A percentile compares a stretch with the other conserved stretches of the same genome.
Conservation (phyloP, 2,329 filamentous ascomycete species). For the Sarocladium kiliense region DNA sequence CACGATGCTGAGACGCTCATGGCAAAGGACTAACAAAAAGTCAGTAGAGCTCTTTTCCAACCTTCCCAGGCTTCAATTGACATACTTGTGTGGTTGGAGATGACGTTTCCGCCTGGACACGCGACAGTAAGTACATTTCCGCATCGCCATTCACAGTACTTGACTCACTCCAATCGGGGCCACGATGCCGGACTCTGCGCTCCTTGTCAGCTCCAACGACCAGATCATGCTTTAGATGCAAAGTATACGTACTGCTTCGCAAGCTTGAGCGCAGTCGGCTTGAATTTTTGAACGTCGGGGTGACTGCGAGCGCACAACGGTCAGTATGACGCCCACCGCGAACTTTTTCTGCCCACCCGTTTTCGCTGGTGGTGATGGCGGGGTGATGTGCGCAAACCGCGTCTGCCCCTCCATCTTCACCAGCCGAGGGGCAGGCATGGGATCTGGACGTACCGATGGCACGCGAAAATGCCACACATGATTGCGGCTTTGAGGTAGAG, state of each 20-base stretch:
- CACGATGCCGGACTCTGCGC: slow-evolving; percentile 82
- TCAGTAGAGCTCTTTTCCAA: background rate
- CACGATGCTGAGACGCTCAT: slow-evolving; percentile 96
- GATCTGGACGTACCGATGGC: slow-evolving; percentile 65
- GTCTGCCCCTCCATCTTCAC: slow-evolving; percentile 23
- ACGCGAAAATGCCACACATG: slow-evolving; percentile 98
- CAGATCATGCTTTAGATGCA: background rate
- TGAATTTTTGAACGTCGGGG: slow-evolving; percentile 93
- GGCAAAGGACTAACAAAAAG: slow-evolving; percentile 69
- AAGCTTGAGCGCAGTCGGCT: slow-evolving; percentile 88
- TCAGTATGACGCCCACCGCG: slow-evolving; percentile 15
- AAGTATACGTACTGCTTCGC: slow-evolving; percentile 74
- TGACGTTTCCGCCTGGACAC: slow-evolving; percentile 73
- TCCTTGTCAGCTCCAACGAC: background rate
- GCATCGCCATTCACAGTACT: background rate
- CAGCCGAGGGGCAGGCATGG: slow-evolving; percentile 11
- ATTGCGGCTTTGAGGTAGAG: slow-evolving; percentile 33
- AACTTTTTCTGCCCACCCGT: slow-evolving; percentile 9
- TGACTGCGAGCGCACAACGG: slow-evolving; percentile 48
- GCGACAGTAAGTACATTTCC: slow-evolving; percentile 22
- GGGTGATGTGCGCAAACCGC: slow-evolving; percentile 19
- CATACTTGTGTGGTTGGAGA: slow-evolving; percentile 86
- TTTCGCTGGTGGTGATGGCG: slow-evolving; percentile 19
- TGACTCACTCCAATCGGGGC: slow-evolving; percentile 94
- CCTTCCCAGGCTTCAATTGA: slow-evolving; percentile 16